Base-by-base conservation (phyloP, 805 yeast species). In the Candida khao-thaluensis region DNA sequence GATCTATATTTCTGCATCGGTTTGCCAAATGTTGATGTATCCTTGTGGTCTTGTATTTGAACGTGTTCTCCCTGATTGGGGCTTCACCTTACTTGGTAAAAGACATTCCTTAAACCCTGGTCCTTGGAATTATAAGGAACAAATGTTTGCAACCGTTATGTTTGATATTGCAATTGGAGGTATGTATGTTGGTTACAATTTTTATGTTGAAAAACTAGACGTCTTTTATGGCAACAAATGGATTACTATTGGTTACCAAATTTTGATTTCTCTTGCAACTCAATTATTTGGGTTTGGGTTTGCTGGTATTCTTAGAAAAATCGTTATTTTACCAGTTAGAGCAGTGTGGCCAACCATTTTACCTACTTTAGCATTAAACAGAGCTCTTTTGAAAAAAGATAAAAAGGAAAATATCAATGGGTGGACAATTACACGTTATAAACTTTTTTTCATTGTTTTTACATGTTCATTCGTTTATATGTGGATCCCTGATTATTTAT, bases 51-150 rank as follows among this genome's bases (percentile, higher is more conserved):
- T 40, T 25, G 20, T 44, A 8, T 32, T 68, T 57, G 69, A 64
- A 25, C 49, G 42, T 24, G 38, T 61, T 37, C 40, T 75, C 17
- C 81, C 82, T 14, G 70, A 68, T 42, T 63, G 50, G 48, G 41
- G 42, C n/a, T 40, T 54, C 32, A 48, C 23, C n/a, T 14, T 40
- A 7, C 25, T 30, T 22, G 31, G 31, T 6, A 18, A 20, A 8
- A 17, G 21, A 17, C 16, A 46, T 47, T 43, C 41, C 44, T 57
- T 78, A 32, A 49, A 49, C 27, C 53, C 53, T 9, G 72, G 72
- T 2, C 60, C 59, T 9, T 67, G 84, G 82, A 62, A 69, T 20
- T 65, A 57, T 45, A 81, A 81, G 52, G 86, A 81, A 50, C 87
- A 81, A 55, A 77, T 79, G 80, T 67, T 82, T 42, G 66, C 82